Conservation (phyloP, 495 filamentous ascomycete genomes). For the Lepidopterella palustris region DNA sequence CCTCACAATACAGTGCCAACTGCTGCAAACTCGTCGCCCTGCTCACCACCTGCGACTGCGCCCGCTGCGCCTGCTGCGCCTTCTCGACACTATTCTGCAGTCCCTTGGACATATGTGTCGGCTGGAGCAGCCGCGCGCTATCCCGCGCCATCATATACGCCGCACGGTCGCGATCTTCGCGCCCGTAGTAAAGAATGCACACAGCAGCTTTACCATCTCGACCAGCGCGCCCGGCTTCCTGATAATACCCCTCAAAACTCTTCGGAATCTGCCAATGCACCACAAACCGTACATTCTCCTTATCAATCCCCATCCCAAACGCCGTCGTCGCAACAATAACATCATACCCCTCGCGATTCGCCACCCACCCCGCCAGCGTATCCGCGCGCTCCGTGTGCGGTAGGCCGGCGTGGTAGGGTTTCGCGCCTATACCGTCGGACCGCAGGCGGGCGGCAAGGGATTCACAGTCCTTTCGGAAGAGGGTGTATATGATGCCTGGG, state of each 20-base stretch:
- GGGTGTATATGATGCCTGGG: conserved; percentile 84
- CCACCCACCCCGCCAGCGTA: conserved; percentile 65
- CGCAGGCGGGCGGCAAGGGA: conserved; percentile 59
- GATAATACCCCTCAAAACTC: conserved; percentile 90
- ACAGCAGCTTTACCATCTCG: conserved; percentile 78
- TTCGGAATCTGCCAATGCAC: conserved; percentile 90
- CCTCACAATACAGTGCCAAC: conserved; percentile 76
- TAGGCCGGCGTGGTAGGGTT: conserved; percentile 65
- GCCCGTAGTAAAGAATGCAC: conserved; percentile 84
- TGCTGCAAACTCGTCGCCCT: conserved; percentile 36
- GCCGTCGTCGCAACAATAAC: conserved; percentile 93
- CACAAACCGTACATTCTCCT: conserved; percentile 86
- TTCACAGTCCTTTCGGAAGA: conserved; percentile 70
- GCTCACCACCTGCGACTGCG: conserved; percentile 44
- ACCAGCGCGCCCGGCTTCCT: conserved; percentile 89
- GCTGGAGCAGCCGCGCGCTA: conserved; percentile 16
- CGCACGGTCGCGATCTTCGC: conserved; percentile 72
- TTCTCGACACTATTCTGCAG: no score
- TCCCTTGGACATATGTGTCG: background rate
- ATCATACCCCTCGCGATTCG: conserved; percentile 66
- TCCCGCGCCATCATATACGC: conserved; percentile 36
- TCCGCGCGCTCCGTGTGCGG: conserved; percentile 55
- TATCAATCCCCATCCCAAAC: conserved; percentile 97
- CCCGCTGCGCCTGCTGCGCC: conserved; percentile 30
- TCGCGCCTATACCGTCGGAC: conserved; percentile 56